phyloP scores from a whole-genome alignment of 2,329 filamentous ascomycete species.

The Shiraia bambusicola region DNA sequence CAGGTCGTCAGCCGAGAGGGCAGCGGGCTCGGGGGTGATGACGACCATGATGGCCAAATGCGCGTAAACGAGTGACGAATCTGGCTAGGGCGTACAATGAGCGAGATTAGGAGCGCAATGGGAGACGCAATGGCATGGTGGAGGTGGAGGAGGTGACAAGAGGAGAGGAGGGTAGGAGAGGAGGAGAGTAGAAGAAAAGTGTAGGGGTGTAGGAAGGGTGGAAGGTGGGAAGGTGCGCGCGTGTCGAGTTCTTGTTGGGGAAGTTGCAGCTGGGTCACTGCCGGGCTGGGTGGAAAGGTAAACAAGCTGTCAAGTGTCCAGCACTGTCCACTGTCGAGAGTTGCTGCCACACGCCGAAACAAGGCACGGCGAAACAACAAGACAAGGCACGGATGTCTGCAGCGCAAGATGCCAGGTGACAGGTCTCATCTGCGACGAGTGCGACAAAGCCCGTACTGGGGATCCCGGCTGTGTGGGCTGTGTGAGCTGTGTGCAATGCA shows the following conservation, averaged over 20 bases:
- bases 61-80: slow-evolving; percentile 35
- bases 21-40: slow-evolving; percentile 72
- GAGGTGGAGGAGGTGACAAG: slow-evolving; percentile 8
- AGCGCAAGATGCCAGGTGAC: slow-evolving; percentile 20
- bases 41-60: slow-evolving; percentile 70
- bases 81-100: slow-evolving; percentile 10
- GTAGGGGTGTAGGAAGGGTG: slow-evolving; percentile 9
- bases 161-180: slow-evolving; percentile 7
- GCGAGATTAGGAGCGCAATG: slow-evolving; percentile 7
- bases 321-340: too few species aligned
- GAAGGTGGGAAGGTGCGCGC: slow-evolving; percentile 12
- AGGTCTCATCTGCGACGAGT: slow-evolving; percentile 23
- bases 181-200: slow-evolving; percentile 12
- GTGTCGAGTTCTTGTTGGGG: slow-evolving; percentile 9
- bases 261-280: slow-evolving; percentile 13
- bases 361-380: slow-evolving; percentile 17
- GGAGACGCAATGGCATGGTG: slow-evolving; percentile 27
- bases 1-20: slow-evolving; percentile 77
- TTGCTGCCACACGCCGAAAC: slow-evolving; percentile 20
- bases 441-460: slow-evolving; percentile 22
- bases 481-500: slow-evolving; percentile 2
- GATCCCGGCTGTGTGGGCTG: too few species aligned
- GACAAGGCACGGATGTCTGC: slow-evolving; percentile 28
- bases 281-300: too few species aligned
- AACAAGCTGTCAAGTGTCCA: slow-evolving; percentile 18